Evolutionary conservation across 2,329 filamentous ascomycete species (phyloP), one percentile per base, ranked within the genome.

Genomic region (Phaeophleospora eucalypticola): DNA sequence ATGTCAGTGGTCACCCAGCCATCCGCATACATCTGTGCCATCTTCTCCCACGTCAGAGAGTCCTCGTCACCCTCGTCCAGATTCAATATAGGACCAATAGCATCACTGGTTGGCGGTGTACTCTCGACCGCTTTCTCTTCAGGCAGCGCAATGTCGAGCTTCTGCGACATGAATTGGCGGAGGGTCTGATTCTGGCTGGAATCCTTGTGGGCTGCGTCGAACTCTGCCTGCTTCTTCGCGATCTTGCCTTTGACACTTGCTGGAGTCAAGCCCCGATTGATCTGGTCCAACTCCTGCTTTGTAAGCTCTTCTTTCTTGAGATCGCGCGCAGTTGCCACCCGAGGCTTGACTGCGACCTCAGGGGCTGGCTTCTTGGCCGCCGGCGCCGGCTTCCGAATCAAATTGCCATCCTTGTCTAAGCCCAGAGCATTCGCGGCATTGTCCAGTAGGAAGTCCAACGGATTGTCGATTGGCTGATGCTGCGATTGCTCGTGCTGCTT

Each of bases 371-470:
- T 44, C 15, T 48, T 32, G 18, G 35, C 16, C 12, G 43, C 18
- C 10, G 19, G n/a, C 70, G 71, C 40, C n/a, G 46, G n/a, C 36
- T 53, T 52, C n/a, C 45, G 45, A 17, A 53, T 21, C n/a, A 46
- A 29, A 12, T 60, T 60, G 33, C 69, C 68, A 41, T 76, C 71
- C 43, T 73, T 63, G 39, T 79, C 73, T n/a, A 81, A 64, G 33
- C 68, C 68, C 10, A 73, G 58, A 12, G 65, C 72, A 12, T 70
- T 70, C 12, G 71, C 71, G 51, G 79, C 69, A 35, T 72, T 75
- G 4, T 78, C 74, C 4, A 82, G 56, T 19, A 76, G 72, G 59
- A 75, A 84, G n/a, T 74, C 68, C 21, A 82, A 64, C 24, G 78
- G 74, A 59, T 83, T 71, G 4, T 72, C 75, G 32, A 82, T 71